Conservation (phyloP, 2,329 filamentous ascomycete genomes). For the Tetracladium maxilliforme region DNA sequence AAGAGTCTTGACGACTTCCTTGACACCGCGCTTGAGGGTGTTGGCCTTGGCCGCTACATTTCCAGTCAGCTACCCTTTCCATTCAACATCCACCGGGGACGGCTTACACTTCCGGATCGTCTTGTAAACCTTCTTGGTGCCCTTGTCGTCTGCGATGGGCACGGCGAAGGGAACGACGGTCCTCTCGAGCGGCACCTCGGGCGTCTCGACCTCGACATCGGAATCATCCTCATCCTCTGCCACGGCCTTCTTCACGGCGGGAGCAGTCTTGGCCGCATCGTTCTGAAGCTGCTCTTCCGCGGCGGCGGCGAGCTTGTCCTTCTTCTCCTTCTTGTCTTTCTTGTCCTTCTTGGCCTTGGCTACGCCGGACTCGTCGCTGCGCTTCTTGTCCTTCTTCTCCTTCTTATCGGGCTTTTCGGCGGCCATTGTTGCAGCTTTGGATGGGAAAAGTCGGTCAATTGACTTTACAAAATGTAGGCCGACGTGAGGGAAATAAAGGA, state of each 20-base stretch:
- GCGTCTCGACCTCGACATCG: conserved; percentile 25
- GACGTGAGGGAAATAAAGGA: too few relatives aligned
- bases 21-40: conserved; percentile 92
- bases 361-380: conserved; percentile 15
- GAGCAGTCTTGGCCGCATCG: conserved; percentile 28
- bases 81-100: conserved; percentile 1
- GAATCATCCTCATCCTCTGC: conserved; percentile 19
- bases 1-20: conserved; percentile 96
- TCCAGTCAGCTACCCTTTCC: conserved; percentile 9
- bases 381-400: conserved; percentile 15
- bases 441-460: too few relatives aligned
- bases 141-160: conserved; percentile 69
- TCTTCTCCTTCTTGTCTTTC: conserved; percentile 21
- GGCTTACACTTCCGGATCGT: conserved; percentile 40
- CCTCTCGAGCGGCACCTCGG: conserved; percentile 28
- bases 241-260: conserved; percentile 19
- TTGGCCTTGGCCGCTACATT: conserved; percentile 78
- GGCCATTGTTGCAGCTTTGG: conserved; percentile 23
- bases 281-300: conserved; percentile 52
- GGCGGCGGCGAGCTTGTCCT: conserved; percentile 36
- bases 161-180: conserved; percentile 73
- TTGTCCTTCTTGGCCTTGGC: conserved; percentile 23
- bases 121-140: conserved; percentile 50
- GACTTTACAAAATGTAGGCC: too few relatives aligned
- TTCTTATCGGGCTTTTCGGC: conserved; percentile 44